Evolutionary conservation across 2,329 filamentous ascomycete genomes (phyloP).

Genomic region (Ophiocordyceps robertsii): DNA sequence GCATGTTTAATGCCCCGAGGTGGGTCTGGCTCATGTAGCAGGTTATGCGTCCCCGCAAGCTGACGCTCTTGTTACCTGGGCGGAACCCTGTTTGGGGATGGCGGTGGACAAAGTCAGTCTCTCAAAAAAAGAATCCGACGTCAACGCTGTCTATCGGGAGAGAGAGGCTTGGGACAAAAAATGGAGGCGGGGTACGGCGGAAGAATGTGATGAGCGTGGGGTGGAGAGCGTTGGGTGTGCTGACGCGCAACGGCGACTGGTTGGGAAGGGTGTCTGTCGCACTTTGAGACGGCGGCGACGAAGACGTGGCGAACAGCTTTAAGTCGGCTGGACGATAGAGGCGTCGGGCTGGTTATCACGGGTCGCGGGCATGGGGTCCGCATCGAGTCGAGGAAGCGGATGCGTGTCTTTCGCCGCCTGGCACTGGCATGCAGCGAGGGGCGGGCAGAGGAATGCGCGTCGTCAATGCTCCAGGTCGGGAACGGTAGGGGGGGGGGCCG

Average conservation of each 20-base stretch:
- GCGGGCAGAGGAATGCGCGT: neutral
- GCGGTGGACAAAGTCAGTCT: neutral
- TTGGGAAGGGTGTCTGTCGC: neutral
- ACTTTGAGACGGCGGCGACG: neutral
- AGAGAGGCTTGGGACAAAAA: neutral
- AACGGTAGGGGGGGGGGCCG: neutral
- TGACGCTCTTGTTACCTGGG: neutral
- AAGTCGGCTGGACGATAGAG: neutral
- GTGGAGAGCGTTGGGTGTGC: neutral
- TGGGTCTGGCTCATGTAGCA: neutral
- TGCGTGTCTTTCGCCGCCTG: neutral
- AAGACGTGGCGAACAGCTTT: neutral
- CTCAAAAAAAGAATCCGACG: neutral
- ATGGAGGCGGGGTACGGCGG: neutral
- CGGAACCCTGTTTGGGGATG: neutral
- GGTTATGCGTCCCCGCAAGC: slow-evolving; percentile 1
- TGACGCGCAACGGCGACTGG: neutral
- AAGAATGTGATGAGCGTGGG: neutral
- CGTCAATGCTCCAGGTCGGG: neutral
- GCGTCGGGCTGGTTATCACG: neutral
- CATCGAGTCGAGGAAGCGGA: neutral
- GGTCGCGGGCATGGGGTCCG: neutral
- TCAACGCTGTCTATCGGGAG: neutral
- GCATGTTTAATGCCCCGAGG: slow-evolving; percentile 4
- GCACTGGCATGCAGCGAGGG: neutral